Percentiles rank a stretch among this genome's conserved stretches.
phyloP scores from a whole-genome alignment of 768 basidiomycete genomes.

The Lactarius indigo region DNA sequence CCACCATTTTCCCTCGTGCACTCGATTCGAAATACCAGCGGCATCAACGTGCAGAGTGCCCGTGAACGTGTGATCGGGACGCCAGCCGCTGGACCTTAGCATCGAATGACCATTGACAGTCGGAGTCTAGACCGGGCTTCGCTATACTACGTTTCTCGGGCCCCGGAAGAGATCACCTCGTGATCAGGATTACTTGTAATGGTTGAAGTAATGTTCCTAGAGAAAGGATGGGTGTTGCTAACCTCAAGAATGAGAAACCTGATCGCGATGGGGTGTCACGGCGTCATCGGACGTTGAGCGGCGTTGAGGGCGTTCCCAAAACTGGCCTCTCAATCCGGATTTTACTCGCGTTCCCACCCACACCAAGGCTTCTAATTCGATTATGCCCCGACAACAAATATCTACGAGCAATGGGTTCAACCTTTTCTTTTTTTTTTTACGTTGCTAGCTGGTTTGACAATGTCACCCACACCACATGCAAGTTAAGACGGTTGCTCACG shows the following conservation, averaged over 20 bases:
- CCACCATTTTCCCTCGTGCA: neutral
- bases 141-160: neutral
- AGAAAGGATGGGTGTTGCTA: neutral
- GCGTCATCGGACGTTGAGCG: neutral
- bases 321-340: neutral
- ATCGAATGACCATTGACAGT: neutral
- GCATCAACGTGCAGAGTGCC: neutral
- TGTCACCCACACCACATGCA: neutral
- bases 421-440: neutral
- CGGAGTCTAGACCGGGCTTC: neutral
- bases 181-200: neutral
- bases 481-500: neutral
- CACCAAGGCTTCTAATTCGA: neutral
- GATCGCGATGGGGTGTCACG: neutral
- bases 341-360: neutral
- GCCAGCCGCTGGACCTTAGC: neutral
- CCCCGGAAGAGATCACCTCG: neutral
- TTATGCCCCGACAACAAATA: neutral
- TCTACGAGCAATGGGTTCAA: neutral
- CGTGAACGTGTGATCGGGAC: neutral
- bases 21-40: neutral
- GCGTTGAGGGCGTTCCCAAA: neutral
- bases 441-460: neutral
- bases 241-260: neutral
- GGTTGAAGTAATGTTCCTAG: neutral